These are phyloP conservation scores for Boletus rufocinnamomeus DNA, from an alignment of 768 basidiomycete species.

Conservation along the genomic window DNA sequence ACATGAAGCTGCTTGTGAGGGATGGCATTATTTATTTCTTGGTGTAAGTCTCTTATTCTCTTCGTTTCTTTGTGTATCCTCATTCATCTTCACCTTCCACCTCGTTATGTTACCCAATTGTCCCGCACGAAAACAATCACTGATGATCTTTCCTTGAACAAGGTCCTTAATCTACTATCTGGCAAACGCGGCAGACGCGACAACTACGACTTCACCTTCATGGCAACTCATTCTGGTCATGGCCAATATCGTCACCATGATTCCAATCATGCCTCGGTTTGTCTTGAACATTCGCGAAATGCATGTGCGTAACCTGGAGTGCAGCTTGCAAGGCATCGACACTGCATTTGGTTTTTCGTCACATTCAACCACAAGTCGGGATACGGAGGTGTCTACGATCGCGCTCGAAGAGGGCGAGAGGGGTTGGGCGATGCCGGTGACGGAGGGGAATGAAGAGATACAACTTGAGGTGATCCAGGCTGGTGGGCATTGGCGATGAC, in stretches of 20 bases:
- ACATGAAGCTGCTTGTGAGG: neutral
- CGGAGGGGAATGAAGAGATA: no score
- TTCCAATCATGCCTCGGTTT: neutral
- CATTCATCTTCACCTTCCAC: neutral
- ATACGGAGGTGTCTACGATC: neutral
- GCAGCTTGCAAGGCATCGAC: neutral
- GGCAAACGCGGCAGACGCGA: neutral
- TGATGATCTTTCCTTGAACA: neutral
- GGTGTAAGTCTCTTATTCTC: neutral
- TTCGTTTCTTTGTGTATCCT: neutral
- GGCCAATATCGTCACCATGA: neutral
- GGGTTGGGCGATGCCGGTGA: no score
- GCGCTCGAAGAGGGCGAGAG: neutral
- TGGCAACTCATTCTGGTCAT: neutral
- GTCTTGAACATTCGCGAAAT: neutral
- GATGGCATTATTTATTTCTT: constrained; percentile 8
- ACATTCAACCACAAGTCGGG: neutral
- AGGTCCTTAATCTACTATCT: neutral
- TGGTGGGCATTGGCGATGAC: no score
- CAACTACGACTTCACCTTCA: neutral
- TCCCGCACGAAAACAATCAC: neutral
- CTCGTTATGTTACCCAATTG: neutral
- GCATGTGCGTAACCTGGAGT: neutral
- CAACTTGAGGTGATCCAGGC: no score
- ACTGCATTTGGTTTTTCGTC: neutral